Base-by-base conservation (phyloP, 441 rosid genomes). In the Adansonia gregorii region DNA sequence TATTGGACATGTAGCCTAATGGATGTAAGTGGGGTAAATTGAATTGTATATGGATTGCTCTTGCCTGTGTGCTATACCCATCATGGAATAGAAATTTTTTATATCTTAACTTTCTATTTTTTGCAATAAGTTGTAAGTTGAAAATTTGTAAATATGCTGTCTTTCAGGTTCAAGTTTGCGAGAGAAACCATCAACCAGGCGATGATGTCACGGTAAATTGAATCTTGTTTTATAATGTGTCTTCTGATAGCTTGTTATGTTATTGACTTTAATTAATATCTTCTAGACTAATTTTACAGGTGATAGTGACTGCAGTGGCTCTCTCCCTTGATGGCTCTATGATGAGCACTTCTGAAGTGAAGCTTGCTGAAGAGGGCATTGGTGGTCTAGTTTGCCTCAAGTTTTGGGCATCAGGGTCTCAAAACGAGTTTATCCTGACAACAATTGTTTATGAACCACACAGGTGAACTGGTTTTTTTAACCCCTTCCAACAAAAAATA, bases 131-230 rank as follows among this genome's bases (percentile, higher is more conserved):
- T 66, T 81, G 81, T 66, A 74, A 72, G 73, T 66, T 84, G 81
- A 81, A 24, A 65, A 5, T 81, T 60, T 78, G 77, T 66, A 60
- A 41, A 77, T 75, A 9, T 85, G 35, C 76, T 27, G 19, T 67
- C 19, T 60, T 78, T 46, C 87, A 95, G 99, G 93, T 93, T 85
- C 95, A 90, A 86, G 94, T 93, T 73, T 94, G 96, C 84, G 97
- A 93, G 85, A 93, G 98, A 88, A 97, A 90, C 83, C 95, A 97
- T 86, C 99, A 97, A 79, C 98, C 98, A 15, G 93, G 91, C 39
- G 98, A 94, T 87, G 97, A 88, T 65, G 79, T 92, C 84, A 92
- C 93, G 87, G 98, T 97, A 87, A 78, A 80, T 78, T 39, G 58
- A 14, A 19, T 63, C 41, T 4, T 49, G 63, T 74, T 14, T 49